A percentile compares a stretch with the other conserved stretches of the same genome.
Evolutionary conservation across 371 early-diverging fungal genomes (phyloP).

Genomic region (Mortierella sp.): DNA sequence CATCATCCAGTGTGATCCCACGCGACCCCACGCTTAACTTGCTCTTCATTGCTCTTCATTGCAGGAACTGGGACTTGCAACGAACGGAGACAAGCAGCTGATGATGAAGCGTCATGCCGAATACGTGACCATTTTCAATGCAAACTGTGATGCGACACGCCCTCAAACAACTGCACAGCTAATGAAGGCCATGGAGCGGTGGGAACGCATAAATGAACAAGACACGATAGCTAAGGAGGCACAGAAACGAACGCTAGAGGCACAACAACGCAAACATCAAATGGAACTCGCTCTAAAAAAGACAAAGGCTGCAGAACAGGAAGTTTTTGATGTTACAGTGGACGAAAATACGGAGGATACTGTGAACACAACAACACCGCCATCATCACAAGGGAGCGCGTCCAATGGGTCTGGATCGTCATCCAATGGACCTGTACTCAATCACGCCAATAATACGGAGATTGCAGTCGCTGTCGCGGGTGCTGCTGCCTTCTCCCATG

Average conservation of each 20-base stretch:
- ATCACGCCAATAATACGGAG: slow-evolving; percentile 26
- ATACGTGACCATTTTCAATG: slow-evolving; percentile 69
- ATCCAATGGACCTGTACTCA: slow-evolving; percentile 12
- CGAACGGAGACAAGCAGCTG: slow-evolving; percentile 64
- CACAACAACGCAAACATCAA: slow-evolving; percentile 18
- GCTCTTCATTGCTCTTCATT: not conserved
- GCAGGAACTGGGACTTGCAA: slow-evolving; percentile 66
- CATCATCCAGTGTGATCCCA: not conserved
- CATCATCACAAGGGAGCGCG: slow-evolving; percentile 33
- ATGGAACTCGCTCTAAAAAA: slow-evolving; percentile 12
- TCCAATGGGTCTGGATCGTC: not conserved
- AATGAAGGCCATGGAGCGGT: slow-evolving; percentile 53
- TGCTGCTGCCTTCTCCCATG: slow-evolving; percentile 43
- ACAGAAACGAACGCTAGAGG: slow-evolving; percentile 15
- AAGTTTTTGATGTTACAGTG: slow-evolving; percentile 21
- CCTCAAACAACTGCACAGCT: slow-evolving; percentile 57
- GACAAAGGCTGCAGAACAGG: not conserved
- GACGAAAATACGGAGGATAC: slow-evolving; percentile 2
- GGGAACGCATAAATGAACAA: slow-evolving; percentile 57
- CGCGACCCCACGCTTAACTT: too few relatives aligned
- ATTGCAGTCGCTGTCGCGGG: slow-evolving; percentile 26
- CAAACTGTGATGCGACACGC: slow-evolving; percentile 67
- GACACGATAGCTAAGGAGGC: slow-evolving; percentile 24
- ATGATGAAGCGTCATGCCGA: slow-evolving; percentile 70
- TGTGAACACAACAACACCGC: slow-evolving; percentile 1